Conservation (phyloP, 106 monocot species). For the Dioscorea alata region DNA sequence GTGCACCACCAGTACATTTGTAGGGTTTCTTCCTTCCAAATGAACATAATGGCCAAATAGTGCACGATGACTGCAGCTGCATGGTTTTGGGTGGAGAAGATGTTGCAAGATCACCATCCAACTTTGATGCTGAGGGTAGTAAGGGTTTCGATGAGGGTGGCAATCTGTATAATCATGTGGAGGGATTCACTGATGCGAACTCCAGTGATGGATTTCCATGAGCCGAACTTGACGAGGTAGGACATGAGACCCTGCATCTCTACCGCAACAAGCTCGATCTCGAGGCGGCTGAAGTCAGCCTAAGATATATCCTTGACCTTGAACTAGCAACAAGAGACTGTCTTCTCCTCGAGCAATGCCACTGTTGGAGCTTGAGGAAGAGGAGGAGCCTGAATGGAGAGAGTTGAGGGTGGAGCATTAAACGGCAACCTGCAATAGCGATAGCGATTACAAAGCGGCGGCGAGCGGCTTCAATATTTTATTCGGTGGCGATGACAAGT, state of each 20-base stretch:
- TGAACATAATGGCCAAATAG: slow-evolving; percentile 70
- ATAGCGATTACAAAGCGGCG: too few species aligned
- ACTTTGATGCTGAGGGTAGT: slow-evolving; percentile 87
- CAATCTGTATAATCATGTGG: slow-evolving; percentile 92
- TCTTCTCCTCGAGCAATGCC: slow-evolving; percentile 70
- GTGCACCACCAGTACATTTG: slow-evolving; percentile 97
- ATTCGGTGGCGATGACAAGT: too few species aligned
- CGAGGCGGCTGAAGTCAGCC: slow-evolving; percentile 86
- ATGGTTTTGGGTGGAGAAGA: slow-evolving; percentile 88
- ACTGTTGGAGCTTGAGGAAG: slow-evolving; percentile 8
- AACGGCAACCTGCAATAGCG: too few species aligned
- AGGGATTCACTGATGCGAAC: slow-evolving; percentile 75
- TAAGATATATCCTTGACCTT: slow-evolving; percentile 86
- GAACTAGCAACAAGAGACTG: slow-evolving; percentile 66
- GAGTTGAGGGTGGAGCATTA: not conserved
- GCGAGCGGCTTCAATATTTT: too few species aligned
- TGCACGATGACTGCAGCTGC: slow-evolving; percentile 76
- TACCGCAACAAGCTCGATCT: slow-evolving; percentile 92
- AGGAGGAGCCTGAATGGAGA: not conserved
- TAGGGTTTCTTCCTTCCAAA: slow-evolving; percentile 90
- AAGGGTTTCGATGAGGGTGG: slow-evolving; percentile 82
- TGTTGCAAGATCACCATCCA: slow-evolving; percentile 92
- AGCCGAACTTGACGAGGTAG: slow-evolving; percentile 75
- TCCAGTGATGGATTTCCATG: slow-evolving; percentile 58
- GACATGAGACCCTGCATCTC: slow-evolving; percentile 91